Conservation (phyloP, 345 rosid species). For the Brassica napus region Da-Ae NC_063446.1:60678001-60678500, state of each 20-base stretch:
- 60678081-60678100: constrained; percentile 53
- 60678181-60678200: constrained; percentile 40
- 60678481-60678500: constrained; percentile 30
- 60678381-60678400: constrained; percentile 49
- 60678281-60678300: constrained; percentile 71
- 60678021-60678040: constrained; percentile 4
- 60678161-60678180: constrained; percentile 36
- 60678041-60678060: constrained; percentile 36
- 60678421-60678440: constrained; percentile 55
- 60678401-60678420: constrained; percentile 51
- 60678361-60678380: constrained; percentile 55
- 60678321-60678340: constrained; percentile 46
- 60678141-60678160: constrained; percentile 30
- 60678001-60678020: constrained; percentile 38
- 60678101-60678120: constrained; percentile 59
- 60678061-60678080: constrained; percentile 45
- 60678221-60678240: constrained; percentile 34
- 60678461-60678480: constrained; percentile 51
- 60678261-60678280: constrained; percentile 47
- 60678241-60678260: constrained; percentile 56
- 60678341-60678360: constrained; percentile 44
- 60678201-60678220: constrained; percentile 50
- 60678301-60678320: constrained; percentile 51
- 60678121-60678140: constrained; percentile 45
- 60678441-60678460: constrained; percentile 39